Evolutionary conservation across 768 basidiomycete genomes (phyloP), one percentile per base, ranked within the genome.

Genomic region (Stropharia rugosoannulata): DNA sequence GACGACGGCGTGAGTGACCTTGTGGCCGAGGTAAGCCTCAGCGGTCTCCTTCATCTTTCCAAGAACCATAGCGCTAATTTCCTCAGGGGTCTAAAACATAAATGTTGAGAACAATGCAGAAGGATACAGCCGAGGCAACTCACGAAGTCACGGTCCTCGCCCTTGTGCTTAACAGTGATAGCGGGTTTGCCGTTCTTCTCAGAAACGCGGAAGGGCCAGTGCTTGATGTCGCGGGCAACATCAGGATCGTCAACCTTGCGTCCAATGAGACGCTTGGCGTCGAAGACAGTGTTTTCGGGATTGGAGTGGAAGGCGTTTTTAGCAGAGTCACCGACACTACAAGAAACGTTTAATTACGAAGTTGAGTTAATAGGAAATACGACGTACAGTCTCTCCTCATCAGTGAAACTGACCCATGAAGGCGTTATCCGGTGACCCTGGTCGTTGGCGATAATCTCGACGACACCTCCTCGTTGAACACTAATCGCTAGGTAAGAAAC

Each of bases 1-100:
- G 70, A 98, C 93, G 48, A 98, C 95, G 56, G 96, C 95, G 72
- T 98, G 93, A 57, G 94, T 94, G 70, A 98, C 95, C 73, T 92
- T 90, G 67, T 93, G 84, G 65, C 95, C 95, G 57, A 98, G 90
- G 76, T 96, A 98, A 15, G 95, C 90, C 81, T 98, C 96, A 55
- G 96, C 96, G 25, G 94, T 98, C 80, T 98, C 96, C 83, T 97
- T 98, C 96, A 98, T 98, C 82, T 98, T 98, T 57, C 73, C 78
- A 53, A 98, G 79, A 65, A 98, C 82, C 96, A 98, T 98, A 55
- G 96, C 95, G 41, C 87, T 90, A 63, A 98, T 86, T 75, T 97
- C 94, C 72, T 96, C 95, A 6, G 95, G 90, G 0, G 92, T 87
- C 93, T 94, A 56, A 56, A 18, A 40, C 29, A 46, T 37, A 45